Percentiles rank a stretch among this genome's conserved stretches.
Conservation (phyloP, 2,329 filamentous ascomycete genomes). For the Claviceps quebecensis region DNA sequence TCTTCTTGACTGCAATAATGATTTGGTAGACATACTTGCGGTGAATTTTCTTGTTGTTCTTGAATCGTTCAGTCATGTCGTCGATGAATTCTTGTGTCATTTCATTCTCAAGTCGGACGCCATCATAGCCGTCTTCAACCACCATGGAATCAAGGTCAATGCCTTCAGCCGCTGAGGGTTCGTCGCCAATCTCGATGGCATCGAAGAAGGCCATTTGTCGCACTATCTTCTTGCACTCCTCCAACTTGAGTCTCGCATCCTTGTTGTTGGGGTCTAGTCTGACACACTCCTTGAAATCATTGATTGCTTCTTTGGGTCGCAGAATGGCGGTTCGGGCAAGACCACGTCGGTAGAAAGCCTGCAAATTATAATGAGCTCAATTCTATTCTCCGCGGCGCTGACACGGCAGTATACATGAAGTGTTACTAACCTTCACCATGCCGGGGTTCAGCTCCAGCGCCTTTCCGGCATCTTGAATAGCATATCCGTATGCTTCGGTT, state of each 20-base stretch:
- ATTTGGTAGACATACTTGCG: conserved; percentile 98
- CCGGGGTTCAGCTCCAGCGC: conserved; percentile 79
- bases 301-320: conserved; percentile 72
- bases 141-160: conserved; percentile 76
- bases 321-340: conserved; percentile 85
- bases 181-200: conserved; percentile 85
- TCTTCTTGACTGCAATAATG: conserved; percentile 72
- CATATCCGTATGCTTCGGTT: conserved; percentile 87
- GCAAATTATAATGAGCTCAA: conserved; percentile 3
- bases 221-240: conserved; percentile 90
- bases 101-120: conserved; percentile 57
- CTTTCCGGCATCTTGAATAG: conserved; percentile 78
- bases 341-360: conserved; percentile 92
- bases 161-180: conserved; percentile 81
- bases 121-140: conserved; percentile 77
- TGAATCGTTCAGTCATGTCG: conserved; percentile 94
- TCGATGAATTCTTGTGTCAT: conserved; percentile 97
- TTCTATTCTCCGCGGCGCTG: neutral
- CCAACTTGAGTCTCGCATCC: conserved; percentile 78
- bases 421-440: conserved; percentile 64
- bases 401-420: neutral
- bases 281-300: conserved; percentile 84
- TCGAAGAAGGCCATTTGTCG: conserved; percentile 85
- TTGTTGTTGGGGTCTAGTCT: conserved; percentile 78
- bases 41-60: conserved; percentile 86